These are phyloP conservation scores for Reutealis trisperma DNA, from an alignment of 345 rosid species.

Conservation along the genomic window DNA sequence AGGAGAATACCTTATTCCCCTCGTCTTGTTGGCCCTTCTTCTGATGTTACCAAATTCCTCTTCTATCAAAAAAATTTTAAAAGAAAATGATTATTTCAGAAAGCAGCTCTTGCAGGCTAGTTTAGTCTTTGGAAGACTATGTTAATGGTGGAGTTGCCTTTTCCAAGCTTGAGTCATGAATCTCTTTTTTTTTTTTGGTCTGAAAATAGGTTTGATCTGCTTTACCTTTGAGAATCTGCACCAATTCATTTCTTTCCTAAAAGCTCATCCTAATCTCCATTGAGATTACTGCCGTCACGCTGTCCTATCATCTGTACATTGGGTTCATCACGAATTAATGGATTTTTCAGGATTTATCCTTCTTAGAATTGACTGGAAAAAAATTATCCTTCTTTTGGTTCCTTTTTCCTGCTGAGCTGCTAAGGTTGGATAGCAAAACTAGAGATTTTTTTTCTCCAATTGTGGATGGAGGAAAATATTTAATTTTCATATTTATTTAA, in stretches of 20 bases:
- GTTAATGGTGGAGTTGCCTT: background rate
- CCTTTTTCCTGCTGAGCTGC: background rate
- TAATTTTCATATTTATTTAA: too few relatives aligned
- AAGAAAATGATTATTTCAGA: background rate
- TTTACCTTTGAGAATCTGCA: conserved; percentile 15
- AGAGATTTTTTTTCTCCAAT: background rate
- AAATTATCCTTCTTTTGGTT: background rate
- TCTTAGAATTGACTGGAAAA: too few relatives aligned
- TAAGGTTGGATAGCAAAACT: background rate
- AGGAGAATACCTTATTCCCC: too few relatives aligned
- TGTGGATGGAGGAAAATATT: background rate
- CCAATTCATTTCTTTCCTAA: conserved; percentile 12
- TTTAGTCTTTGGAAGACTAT: background rate
- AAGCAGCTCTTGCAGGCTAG: background rate
- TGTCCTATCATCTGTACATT: too few relatives aligned
- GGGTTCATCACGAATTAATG: too few relatives aligned
- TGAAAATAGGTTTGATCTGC: too few relatives aligned
- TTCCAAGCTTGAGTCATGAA: background rate
- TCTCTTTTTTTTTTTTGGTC: too few relatives aligned
- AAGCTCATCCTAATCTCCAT: conserved; percentile 20
- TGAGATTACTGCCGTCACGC: conserved; percentile 13
- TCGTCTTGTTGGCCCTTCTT: background rate
- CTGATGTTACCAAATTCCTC: too few relatives aligned
- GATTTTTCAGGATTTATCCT: too few relatives aligned
- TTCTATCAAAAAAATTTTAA: too few relatives aligned